Base-by-base conservation (phyloP, 1,139 yeast genomes). In the Magnusiomyces fungicola region DNA sequence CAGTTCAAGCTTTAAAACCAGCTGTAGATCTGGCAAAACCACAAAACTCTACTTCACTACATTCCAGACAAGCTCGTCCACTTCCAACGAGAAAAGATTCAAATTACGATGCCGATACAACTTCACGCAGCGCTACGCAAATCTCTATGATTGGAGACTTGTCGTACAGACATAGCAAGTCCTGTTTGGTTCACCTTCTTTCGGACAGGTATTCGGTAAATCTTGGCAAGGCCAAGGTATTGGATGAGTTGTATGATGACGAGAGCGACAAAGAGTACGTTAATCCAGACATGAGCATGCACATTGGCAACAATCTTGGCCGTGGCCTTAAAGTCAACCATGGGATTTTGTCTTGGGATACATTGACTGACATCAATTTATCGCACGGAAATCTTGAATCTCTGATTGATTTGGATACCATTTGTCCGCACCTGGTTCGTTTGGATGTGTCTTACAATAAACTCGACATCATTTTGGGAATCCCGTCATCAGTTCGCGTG, bases 391-490 rank as follows among this genome's bases (percentile, higher is more conserved):
- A 55, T 1, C 50, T 71, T 10, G 57, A 60, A 29, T 62, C 69
- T 1, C 55, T 71, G 16, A 58, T 61, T 19, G 58, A 65, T 21
- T 59, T 72, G 22, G 61, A 62, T 4, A 66, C 67, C 32, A 61
- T 68, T 49, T 60, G 72, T 44, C 75, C 75, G 9, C 55, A 56
- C 9, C 54, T 71, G 30, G 56, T 51, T 21, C 54, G 55, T 1
- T 55, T 72, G 7, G 60, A 67, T 43, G 59, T 66, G 3, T 56
- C 62, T n/a, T 54, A 58, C 27, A 71, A 72, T 49, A 52, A 54
- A 10, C 54, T 72, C 29, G 60, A 64, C 1, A 64, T 59, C 36
- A 57, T 70, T 43, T 65, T 67, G 16, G 74, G 74, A 1, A 52
- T 68, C 3, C 69, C 72, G 1, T 23, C 51, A 1, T 47, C 62